Percentiles rank a stretch among this genome's conserved stretches.
phyloP scores from a whole-genome alignment of 1,284 basidiomycete species.

The Trichosporon coremiiforme region DNA sequence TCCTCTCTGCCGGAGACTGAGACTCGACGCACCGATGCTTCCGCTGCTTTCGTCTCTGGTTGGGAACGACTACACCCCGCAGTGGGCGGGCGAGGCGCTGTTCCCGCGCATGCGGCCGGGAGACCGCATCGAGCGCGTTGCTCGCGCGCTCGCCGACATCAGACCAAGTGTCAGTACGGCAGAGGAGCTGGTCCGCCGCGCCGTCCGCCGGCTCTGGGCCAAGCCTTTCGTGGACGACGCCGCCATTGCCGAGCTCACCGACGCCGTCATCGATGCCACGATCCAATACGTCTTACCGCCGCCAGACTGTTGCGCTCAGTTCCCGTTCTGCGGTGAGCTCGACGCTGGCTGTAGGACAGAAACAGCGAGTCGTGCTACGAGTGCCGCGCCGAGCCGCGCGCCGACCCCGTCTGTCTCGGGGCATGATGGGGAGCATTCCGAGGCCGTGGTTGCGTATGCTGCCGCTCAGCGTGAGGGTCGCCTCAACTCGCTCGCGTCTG shows the following conservation, averaged over 20 bases:
- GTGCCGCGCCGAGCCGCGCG: slow-evolving; percentile 17
- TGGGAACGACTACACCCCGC: slow-evolving; percentile 78
- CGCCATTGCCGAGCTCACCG: slow-evolving; percentile 37
- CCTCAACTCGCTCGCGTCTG: slow-evolving; percentile 38
- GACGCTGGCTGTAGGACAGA: slow-evolving; percentile 35
- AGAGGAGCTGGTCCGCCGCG: slow-evolving; percentile 46
- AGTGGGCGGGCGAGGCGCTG: slow-evolving; percentile 52
- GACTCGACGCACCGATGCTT: slow-evolving; percentile 70
- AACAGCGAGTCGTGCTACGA: slow-evolving; percentile 17
- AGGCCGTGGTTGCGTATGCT: slow-evolving; percentile 35
- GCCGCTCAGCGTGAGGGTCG: slow-evolving; percentile 38
- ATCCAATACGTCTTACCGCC: slow-evolving; percentile 52
- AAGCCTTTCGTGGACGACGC: slow-evolving; percentile 38
- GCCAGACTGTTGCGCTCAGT: slow-evolving; percentile 41
- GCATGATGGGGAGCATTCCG: background rate
- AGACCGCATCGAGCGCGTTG: slow-evolving; percentile 52
- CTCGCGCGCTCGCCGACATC: slow-evolving; percentile 51
- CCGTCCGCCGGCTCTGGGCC: slow-evolving; percentile 44
- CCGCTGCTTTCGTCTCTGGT: slow-evolving; percentile 81
- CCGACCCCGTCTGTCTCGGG: slow-evolving; percentile 13
- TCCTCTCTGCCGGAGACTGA: slow-evolving; percentile 66
- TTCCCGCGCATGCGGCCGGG: slow-evolving; percentile 38
- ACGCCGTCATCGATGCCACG: slow-evolving; percentile 52
- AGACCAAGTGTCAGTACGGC: slow-evolving; percentile 25
- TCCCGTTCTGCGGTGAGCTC: slow-evolving; percentile 56